Evolutionary conservation across 164 flowering plant genomes (phyloP), one percentile per base, ranked within the genome.

Genomic region (Sextonia rubra): DNA sequence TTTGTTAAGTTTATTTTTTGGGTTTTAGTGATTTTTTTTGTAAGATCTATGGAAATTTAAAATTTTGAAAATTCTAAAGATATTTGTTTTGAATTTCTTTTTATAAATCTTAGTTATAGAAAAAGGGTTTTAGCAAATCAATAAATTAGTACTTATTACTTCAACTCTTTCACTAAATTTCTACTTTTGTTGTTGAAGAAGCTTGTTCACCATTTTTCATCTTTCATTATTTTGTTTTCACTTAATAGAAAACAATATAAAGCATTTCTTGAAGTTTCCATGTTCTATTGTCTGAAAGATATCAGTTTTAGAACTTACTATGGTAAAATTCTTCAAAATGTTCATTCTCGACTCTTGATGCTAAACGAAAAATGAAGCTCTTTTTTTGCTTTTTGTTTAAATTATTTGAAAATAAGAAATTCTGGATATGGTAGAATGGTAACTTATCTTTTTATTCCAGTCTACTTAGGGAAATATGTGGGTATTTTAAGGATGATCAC

Each of bases 41-140:
- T n/a, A n/a, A n/a, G n/a, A n/a, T n/a, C n/a, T n/a, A n/a, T n/a
- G n/a, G n/a, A n/a, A n/a, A n/a, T n/a, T n/a, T n/a, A n/a, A n/a
- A n/a, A n/a, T n/a, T n/a, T n/a, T n/a, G n/a, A n/a, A n/a, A n/a
- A n/a, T n/a, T n/a, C n/a, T n/a, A n/a, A n/a, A n/a, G n/a, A n/a
- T 8, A 71, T 67, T 23, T 22, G 37, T 7, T 37, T 76, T 64
- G 29, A 49, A 71, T 20, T 64, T 22, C 27, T 24, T 69, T 64
- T n/a, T 14, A 37, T 18, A 58, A 58, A 58, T 58, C 23, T 22
- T 22, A 3, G 11, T 23, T 58, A 18, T 58, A 7, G 61, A 58
- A n/a, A 11, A 18, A 11, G 61, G n/a, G 18, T 58, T 58, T 23
- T 58, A 58, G 23, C 23, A 58, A 58, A 58, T 58, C 61, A 58